phyloP scores from a whole-genome alignment of 495 filamentous ascomycete species.

The Ramalina peruviana region DNA sequence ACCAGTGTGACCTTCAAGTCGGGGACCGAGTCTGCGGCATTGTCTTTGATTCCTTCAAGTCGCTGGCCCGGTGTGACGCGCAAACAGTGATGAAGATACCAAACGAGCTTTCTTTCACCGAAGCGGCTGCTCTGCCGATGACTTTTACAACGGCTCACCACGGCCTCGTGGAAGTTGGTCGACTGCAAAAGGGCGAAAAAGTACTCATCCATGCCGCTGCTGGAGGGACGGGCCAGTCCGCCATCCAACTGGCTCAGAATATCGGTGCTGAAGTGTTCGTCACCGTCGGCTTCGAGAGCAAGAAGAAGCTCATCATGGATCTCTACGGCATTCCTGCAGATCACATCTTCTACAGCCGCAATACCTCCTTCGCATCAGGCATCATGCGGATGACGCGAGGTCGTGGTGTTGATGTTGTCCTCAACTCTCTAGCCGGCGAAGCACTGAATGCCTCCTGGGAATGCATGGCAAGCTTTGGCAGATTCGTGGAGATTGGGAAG shows the following conservation, averaged over 20 bases:
- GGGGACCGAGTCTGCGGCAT: not conserved
- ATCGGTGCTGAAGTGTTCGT: conserved; percentile 42
- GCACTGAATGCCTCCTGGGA: conserved; percentile 26
- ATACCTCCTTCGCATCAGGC: conserved; percentile 26
- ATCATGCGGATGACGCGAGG: conserved; percentile 29
- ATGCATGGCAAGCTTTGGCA: conserved; percentile 31
- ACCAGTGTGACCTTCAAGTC: conserved; percentile 5
- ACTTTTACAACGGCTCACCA: conserved; percentile 21
- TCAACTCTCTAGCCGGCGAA: conserved; percentile 33
- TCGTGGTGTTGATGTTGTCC: conserved; percentile 40
- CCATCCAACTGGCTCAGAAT: conserved; percentile 36
- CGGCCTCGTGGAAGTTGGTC: conserved; percentile 20
- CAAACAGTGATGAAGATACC: conserved; percentile 14
- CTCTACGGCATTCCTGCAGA: conserved; percentile 25
- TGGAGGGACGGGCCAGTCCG: conserved; percentile 35
- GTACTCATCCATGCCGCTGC: conserved; percentile 20
- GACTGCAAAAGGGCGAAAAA: conserved; percentile 13
- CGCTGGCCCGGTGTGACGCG: not conserved
- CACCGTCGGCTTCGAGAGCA: conserved; percentile 35
- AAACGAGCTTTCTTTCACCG: conserved; percentile 11
- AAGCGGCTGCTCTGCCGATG: conserved; percentile 18
- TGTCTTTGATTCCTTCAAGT: not conserved
- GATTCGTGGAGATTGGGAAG: conserved; percentile 27
- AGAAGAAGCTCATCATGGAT: conserved; percentile 23
- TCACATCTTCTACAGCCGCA: conserved; percentile 35